phyloP scores from a whole-genome alignment of 306 rosid genomes.

The Lathyrus sativus region DNA sequence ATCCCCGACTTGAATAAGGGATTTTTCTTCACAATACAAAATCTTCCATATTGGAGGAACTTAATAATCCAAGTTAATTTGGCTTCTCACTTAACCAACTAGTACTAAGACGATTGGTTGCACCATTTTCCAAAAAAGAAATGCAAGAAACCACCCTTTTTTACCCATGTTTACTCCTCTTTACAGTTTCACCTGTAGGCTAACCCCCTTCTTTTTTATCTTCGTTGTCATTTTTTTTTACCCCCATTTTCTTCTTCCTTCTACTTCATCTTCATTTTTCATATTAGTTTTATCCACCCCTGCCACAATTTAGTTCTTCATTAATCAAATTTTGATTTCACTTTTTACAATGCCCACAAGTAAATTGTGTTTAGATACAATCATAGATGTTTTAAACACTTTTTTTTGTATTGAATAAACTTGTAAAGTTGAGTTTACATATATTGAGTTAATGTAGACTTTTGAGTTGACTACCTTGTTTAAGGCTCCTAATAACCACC shows the following conservation, averaged over 20 bases:
- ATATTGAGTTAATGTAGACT: too few relatives aligned
- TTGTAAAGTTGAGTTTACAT: too few relatives aligned
- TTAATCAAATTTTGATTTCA: neutral
- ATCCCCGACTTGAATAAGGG: too few relatives aligned
- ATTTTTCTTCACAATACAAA: too few relatives aligned
- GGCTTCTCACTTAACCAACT: conserved; percentile 1
- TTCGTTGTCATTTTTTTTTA: neutral
- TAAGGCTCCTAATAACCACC: too few relatives aligned
- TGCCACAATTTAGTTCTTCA: neutral
- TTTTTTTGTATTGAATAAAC: too few relatives aligned
- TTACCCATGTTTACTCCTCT: conserved; percentile 1
- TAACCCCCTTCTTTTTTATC: neutral
- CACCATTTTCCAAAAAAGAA: neutral
- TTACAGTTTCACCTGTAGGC: neutral
- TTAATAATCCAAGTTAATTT: neutral
- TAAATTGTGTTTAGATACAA: neutral
- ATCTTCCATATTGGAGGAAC: too few relatives aligned
- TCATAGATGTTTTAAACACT: neutral
- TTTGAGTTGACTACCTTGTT: too few relatives aligned
- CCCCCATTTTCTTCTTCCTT: neutral
- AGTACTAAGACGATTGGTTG: neutral
- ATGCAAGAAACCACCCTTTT: neutral
- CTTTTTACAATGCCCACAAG: neutral
- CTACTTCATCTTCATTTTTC: neutral
- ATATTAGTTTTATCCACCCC: neutral